Evolutionary conservation across 169 alveolate species (phyloP).

Genomic region (Eimeria sp.): DNA sequence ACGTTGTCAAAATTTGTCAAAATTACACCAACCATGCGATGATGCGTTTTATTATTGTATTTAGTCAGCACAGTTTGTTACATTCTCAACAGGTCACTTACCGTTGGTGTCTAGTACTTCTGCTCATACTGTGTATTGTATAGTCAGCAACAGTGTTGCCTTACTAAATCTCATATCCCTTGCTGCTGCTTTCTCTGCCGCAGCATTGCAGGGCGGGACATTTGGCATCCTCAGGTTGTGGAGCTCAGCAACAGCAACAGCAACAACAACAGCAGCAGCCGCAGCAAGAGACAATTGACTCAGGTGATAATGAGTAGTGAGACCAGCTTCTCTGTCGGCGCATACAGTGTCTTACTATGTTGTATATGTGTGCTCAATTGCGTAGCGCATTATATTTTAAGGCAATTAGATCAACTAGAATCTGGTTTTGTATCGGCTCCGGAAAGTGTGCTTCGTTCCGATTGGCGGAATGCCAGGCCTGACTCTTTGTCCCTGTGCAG

Average conservation of each 20-base stretch:
- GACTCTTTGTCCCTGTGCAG: too few species aligned
- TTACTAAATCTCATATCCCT: neutral
- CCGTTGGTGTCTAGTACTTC: too few species aligned
- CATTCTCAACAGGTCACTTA: too few species aligned
- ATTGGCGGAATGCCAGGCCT: too few species aligned
- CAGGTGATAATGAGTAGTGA: slow-evolving; percentile 17
- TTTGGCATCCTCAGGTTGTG: neutral
- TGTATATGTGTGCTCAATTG: neutral
- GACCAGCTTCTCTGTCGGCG: neutral
- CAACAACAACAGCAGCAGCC: neutral
- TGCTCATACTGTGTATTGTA: too few species aligned
- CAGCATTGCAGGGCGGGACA: slow-evolving; percentile 39
- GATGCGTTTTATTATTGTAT: too few species aligned
- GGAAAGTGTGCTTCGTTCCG: too few species aligned
- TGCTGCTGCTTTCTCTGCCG: neutral
- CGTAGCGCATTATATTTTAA: neutral
- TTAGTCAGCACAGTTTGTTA: too few species aligned
- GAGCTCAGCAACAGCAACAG: slow-evolving; percentile 3
- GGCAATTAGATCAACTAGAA: neutral
- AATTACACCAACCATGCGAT: too few species aligned
- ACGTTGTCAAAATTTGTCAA: neutral
- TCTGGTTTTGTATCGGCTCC: too few species aligned
- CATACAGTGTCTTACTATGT: neutral
- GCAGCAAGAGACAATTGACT: neutral
- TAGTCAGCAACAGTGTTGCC: too few species aligned